Evolutionary conservation across 2,329 filamentous ascomycete species (phyloP), one percentile per base, ranked within the genome.

Genomic region (Fusarium clavum): DNA sequence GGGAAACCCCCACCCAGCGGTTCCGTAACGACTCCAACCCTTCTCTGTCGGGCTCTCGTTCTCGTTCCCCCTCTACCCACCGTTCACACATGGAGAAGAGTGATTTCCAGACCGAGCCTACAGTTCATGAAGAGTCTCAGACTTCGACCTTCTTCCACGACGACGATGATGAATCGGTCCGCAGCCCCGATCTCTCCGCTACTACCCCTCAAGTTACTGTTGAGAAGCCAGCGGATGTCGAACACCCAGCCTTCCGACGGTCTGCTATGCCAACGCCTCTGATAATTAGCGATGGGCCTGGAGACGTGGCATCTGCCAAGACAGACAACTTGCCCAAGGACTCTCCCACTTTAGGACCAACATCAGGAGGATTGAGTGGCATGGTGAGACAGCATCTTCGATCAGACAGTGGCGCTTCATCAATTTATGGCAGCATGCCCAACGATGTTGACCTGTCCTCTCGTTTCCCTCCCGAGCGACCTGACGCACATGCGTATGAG

Each of bases 361-460:
- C 83, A 18, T 57, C 77, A 13, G 94, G 93, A 2, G 73, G 73
- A 4, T 84, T 98, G 18, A 95, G 91, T 74, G 92, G 92, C 3
- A 87, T 97, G 83, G 90, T 97, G 47, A 89, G 92, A 32, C 91
- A 94, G 67, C 96, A 98, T 82, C 82, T 98, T 43, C 90, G 96
- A 53, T 89, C 89, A 34, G 89, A 91, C 69, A 98, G 95, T 80
- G 91, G 91, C 62, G 87, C 89, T 16, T 98, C 95, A 1, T 97
- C 94, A 0, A 85, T 96, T 27, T 94, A 93, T 71, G 88, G 87
- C 27, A 59, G 81, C 80, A 25, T 83, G 82, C 12, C 81, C 79
- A 43, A 79, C 76, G 67, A 81, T 69, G 38, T 76, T 69, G 48
- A 80, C 67, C n/a, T 75, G 14, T 61, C 72, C 8, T 69, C 71